Percentiles rank a stretch among this genome's conserved stretches.
Conservation (phyloP, 805 yeast genomes). For the Sugiyamaella floridensis region DNA sequence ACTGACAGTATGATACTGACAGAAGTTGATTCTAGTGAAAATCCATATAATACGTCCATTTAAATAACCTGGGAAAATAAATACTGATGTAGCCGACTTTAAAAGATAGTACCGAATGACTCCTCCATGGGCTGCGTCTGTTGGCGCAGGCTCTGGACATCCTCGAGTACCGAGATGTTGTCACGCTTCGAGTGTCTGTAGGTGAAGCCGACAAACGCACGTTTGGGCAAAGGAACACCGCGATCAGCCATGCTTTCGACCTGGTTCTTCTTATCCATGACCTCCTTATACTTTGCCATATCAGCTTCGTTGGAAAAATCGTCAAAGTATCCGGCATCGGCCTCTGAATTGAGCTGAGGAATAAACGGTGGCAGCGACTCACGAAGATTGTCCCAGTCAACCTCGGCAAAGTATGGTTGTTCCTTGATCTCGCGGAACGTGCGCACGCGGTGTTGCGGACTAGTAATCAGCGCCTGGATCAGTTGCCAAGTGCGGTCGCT, state of each 20-base stretch:
- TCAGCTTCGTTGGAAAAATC: constrained; percentile 94
- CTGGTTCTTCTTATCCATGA: constrained; percentile 82
- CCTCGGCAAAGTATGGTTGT: constrained; percentile 77
- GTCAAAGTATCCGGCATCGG: constrained; percentile 98
- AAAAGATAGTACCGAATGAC: constrained; percentile 20
- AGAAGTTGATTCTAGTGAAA: no score
- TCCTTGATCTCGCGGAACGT: constrained; percentile 74
- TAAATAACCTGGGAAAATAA: not conserved
- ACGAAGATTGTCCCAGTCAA: constrained; percentile 69
- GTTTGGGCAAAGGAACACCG: constrained; percentile 48
- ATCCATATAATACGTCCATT: no score
- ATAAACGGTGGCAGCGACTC: constrained; percentile 83
- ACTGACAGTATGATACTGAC: no score
- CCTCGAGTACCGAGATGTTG: constrained; percentile 14
- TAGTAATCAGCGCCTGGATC: constrained; percentile 70
- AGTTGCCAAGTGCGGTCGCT: constrained; percentile 96
- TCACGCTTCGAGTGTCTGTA: constrained; percentile 63
- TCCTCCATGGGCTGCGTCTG: constrained; percentile 8
- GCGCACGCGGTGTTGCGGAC: constrained; percentile 66
- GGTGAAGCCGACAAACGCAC: constrained; percentile 89
- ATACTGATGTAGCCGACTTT: not conserved
- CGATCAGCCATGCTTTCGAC: constrained; percentile 73
- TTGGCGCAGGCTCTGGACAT: constrained; percentile 4
- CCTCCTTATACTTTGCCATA: constrained; percentile 97
- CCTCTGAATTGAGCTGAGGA: constrained; percentile 93